Base-by-base conservation (phyloP, 2,329 filamentous ascomycete species). In the Pseudophaeomoniella oleicola region DNA sequence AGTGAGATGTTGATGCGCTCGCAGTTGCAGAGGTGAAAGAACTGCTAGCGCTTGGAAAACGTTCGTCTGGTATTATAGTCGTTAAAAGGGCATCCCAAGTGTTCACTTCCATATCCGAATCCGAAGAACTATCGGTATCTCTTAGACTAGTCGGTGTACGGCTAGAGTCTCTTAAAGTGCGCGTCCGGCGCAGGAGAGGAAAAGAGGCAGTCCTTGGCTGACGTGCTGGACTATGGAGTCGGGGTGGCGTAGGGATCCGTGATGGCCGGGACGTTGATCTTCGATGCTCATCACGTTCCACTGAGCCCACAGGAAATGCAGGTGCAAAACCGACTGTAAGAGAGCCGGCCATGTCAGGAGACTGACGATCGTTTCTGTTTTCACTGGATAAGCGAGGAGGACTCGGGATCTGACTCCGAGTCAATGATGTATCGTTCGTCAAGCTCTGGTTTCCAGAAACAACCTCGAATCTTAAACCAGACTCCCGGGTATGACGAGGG, bases 31-130 rank as follows among this genome's bases (percentile, higher is more conserved):
- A 87, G 0, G 78, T 72, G 53, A 94, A 94, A 0, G 86, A 94
- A 1, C 85, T 87, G 18, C 81, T 75, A 2, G 75, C 72, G 47
- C 81, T 92, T 1, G 86, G 84, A 2, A 83, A 71, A 42, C 83
- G 79, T 12, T 80, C 76, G 53, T 94, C 86, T 1, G 84, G 83
- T 0, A 81, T 78, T 42, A 94, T 71, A 0, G 83, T 92, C 4
- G 72, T 78, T 39, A 86, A 64, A 37, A 94, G 74, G 3, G 78
- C 84, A 41, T 88, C 80, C 87, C 87, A 94, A 1, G 67, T 66
- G 35, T 69, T 67, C 43, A 74, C 69, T 27, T 27, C 22, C 22
- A 27, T 27, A 27, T 27, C 22, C 9, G 22, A 27, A 27, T 27
- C 22, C 9, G 22, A 27, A 9, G 22, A 27, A n/a, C 22, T 27